Base-by-base conservation (phyloP, 805 yeast species). In the Millerozyma miso region DNA sequence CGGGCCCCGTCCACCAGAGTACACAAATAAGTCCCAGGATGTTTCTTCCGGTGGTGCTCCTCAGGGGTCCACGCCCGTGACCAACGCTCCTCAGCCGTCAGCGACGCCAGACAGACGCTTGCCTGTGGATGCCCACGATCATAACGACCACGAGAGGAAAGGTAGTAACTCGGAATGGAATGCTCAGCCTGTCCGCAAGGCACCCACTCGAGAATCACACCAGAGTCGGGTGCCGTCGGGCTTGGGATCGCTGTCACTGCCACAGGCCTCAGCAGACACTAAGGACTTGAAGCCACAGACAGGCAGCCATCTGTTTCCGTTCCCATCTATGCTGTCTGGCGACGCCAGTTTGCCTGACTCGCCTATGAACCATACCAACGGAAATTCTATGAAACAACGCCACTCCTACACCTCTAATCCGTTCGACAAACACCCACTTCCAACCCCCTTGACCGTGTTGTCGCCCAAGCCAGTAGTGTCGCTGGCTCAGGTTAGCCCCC, bases 281-380 rank as follows among this genome's bases (percentile, higher is more conserved):
- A 29, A 19, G 5, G 39, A 39, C 17, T n/a, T 14, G 20, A 17
- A 33, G 18, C n/a, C n/a, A n/a, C 19, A 20, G 4, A 39, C 44
- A 31, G 18, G 42, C 13, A 38, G 38, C 31, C 48, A 45, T 12
- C 56, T 47, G 38, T 53, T 43, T 37, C 55, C 57, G 2, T 53
- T 53, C 38, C 57, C 55, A 2, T 43, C 33, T 20, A 49, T 51
- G 52, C 36, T 33, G 13, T 31, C 41, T 20, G 44, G 38, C 8
- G 29, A 23, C 10, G 29, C 29, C 6, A 23, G 29, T 10, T 7
- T 23, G 29, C 29, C 29, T 7, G 10, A 23, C 29, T 23, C 29
- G 10, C 29, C 29, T 7, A 23, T 6, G 10, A 23, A 23, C 29
- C 29, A 7, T 10, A 6, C 29, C 29, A 23, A 23, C 10, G 29